These are phyloP conservation scores for Colletotrichum cordylinicola DNA, from an alignment of 2,329 filamentous ascomycete species.

Conservation along the genomic window DNA sequence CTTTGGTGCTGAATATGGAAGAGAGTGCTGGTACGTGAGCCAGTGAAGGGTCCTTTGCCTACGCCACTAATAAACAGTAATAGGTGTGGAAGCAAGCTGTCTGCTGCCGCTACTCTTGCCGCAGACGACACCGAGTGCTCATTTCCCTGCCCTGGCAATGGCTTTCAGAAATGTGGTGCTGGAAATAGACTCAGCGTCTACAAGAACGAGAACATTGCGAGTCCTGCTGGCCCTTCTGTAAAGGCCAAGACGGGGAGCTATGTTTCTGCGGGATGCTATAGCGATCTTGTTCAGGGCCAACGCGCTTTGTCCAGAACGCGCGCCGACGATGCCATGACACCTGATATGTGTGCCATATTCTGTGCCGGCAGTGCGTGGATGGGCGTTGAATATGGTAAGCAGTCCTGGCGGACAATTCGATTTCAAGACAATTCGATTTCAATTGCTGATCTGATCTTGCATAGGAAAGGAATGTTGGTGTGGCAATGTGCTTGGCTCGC, in stretches of 20 bases:
- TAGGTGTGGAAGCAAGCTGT: conserved; percentile 27
- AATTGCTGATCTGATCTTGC: neutral
- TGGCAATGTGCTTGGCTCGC: conserved; percentile 39
- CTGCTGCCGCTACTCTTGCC: conserved; percentile 11
- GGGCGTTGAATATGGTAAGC: conserved; percentile 37
- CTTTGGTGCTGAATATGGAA: conserved; percentile 43
- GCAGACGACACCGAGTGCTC: conserved; percentile 1
- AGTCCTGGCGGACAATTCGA: conserved; percentile 20
- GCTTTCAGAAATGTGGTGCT: neutral
- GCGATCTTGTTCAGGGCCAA: conserved; percentile 33
- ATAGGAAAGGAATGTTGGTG: conserved; percentile 32
- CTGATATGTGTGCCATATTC: conserved; percentile 36
- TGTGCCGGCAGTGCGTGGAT: conserved; percentile 35
- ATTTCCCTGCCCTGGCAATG: conserved; percentile 7
- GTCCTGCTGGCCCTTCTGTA: neutral
- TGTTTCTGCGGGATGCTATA: conserved; percentile 40
- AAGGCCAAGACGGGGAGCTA: conserved; percentile 27
- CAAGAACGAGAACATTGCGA: conserved; percentile 10
- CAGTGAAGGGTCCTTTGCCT: neutral
- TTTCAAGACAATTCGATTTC: accelerated
- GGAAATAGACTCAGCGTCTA: conserved; percentile 12
- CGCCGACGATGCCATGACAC: conserved; percentile 37
- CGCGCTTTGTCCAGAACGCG: conserved; percentile 31
- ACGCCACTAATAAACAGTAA: conserved; percentile 7
- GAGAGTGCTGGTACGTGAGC: conserved; percentile 40